These are phyloP conservation scores for Claviceps sp. DNA, from an alignment of 2,329 filamentous ascomycete species.

Conservation along the genomic window DNA sequence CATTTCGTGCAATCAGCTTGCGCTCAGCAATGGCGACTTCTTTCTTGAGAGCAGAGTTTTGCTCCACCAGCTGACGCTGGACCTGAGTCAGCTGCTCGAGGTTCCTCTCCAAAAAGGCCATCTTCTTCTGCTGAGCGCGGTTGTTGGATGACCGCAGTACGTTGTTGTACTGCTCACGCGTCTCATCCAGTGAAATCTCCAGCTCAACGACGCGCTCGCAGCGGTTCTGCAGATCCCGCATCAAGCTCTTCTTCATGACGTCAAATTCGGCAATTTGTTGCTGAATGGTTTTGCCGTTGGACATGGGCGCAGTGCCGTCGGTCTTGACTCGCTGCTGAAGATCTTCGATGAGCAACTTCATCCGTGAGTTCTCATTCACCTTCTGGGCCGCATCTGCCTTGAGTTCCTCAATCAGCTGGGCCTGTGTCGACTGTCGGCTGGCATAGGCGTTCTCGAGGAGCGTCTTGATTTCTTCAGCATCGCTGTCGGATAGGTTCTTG, in stretches of 20 bases:
- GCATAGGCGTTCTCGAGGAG: slow-evolving; percentile 65
- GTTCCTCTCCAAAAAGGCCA: slow-evolving; percentile 97
- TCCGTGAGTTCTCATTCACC: slow-evolving; percentile 66
- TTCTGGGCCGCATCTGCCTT: slow-evolving; percentile 64
- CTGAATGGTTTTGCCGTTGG: slow-evolving; percentile 81
- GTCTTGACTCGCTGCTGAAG: slow-evolving; percentile 62
- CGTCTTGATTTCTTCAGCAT: slow-evolving; percentile 74
- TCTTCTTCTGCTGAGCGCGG: slow-evolving; percentile 99
- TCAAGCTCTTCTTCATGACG: slow-evolving; percentile 98
- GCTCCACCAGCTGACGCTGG: slow-evolving; percentile 92
- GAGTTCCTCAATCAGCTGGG: slow-evolving; percentile 62
- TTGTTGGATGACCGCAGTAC: slow-evolving; percentile 94
- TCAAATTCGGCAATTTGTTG: slow-evolving; percentile 99
- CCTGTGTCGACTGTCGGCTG: slow-evolving; percentile 60
- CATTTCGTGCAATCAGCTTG: slow-evolving; percentile 90
- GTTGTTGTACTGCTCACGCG: slow-evolving; percentile 97
- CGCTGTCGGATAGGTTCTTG: slow-evolving; percentile 62
- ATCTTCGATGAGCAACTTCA: slow-evolving; percentile 70
- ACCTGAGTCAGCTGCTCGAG: slow-evolving; percentile 96
- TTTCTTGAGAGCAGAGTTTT: slow-evolving; percentile 95
- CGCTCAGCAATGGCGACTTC: slow-evolving; percentile 97
- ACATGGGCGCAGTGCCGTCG: slow-evolving; percentile 39
- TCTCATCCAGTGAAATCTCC: slow-evolving; percentile 94
- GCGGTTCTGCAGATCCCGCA: slow-evolving; percentile 96
- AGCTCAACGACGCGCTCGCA: slow-evolving; percentile 97